Evolutionary conservation across 352 stramenopile species (phyloP).

Genomic region (Pythium phragmiticola): DNA sequence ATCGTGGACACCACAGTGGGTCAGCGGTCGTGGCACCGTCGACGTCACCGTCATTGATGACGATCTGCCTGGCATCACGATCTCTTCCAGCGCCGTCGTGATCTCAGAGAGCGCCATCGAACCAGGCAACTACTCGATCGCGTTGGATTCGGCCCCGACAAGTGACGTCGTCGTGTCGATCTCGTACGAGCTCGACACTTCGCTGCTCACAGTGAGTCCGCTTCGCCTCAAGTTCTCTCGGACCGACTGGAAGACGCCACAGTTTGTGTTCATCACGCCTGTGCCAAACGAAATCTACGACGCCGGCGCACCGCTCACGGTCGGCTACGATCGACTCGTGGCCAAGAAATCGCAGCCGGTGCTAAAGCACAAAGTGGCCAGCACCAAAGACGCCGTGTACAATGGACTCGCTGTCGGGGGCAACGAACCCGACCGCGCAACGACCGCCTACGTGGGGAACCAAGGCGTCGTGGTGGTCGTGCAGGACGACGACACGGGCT

Average conservation of each 20-base stretch:
- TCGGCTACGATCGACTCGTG: slow-evolving; percentile 49
- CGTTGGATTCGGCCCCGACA: slow-evolving; percentile 61
- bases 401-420: slow-evolving; percentile 41
- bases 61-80: slow-evolving; percentile 58
- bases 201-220: slow-evolving; percentile 41
- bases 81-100: slow-evolving; percentile 39
- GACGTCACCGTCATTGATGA: slow-evolving; percentile 51
- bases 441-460: slow-evolving; percentile 29
- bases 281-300: slow-evolving; percentile 52
- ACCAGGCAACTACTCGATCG: slow-evolving; percentile 44
- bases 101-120: slow-evolving; percentile 42
- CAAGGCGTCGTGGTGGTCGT: slow-evolving; percentile 50
- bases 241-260: slow-evolving; percentile 52
- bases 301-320: slow-evolving; percentile 44
- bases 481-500: slow-evolving; percentile 70
- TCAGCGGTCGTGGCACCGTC: slow-evolving; percentile 37
- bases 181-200: slow-evolving; percentile 36
- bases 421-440: slow-evolving; percentile 39
- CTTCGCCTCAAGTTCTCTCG: slow-evolving; percentile 45
- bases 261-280: slow-evolving; percentile 45
- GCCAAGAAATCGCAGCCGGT: slow-evolving; percentile 52
- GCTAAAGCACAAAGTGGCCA: slow-evolving; percentile 40
- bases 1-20: slow-evolving; percentile 33
- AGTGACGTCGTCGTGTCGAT: slow-evolving; percentile 48
- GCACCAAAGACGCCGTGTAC: slow-evolving; percentile 38